Evolutionary conservation across 768 basidiomycete genomes (phyloP), one percentile per base, ranked within the genome.

Genomic region (Boletales sp.): DNA sequence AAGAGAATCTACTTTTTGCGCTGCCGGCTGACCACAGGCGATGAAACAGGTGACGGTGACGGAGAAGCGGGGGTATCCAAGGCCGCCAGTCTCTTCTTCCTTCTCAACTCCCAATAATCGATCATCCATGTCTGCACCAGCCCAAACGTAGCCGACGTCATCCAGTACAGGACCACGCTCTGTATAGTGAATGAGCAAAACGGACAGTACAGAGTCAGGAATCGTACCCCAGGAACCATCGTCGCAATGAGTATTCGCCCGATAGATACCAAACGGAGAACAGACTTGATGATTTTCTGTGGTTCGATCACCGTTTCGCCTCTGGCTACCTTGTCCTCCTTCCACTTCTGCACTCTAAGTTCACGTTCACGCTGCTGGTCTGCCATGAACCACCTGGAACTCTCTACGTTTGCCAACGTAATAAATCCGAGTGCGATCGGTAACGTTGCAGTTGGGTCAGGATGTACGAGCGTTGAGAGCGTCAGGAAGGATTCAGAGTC

Each of bases 351-450:
- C 31, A 76, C 71, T 34, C 70, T 67, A 47, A 72, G 73, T 48
- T 76, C 70, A 37, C 76, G 77, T 59, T 79, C 74, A 35, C 73
- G 74, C 54, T 81, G 80, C 14, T 75, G 77, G 5, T 82, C 74
- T 31, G 75, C 80, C 70, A 83, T 72, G 52, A 90, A 78, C 88
- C 86, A 90, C 36, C 79, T 79, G 33, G 82, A 78, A 8, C 85
- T 82, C 61, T 92, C 90, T 11, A 89, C 84, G 55, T 90, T 90
- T 2, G 84, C 85, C 72, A 91, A 74, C 10, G 86, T 88, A 36
- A 89, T 63, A 41, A 90, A 65, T 8, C 90, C 90, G 18, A 90
- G 72, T 3, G 79, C 69, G 44, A 91, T 81, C 3, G 90, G 90
- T 1, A 91, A 64, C 12, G 78, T 69, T 59, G 78, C 77, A 0